phyloP scores from a whole-genome alignment of 2,329 filamentous ascomycete genomes.

The Aspergillus ibericus region DNA sequence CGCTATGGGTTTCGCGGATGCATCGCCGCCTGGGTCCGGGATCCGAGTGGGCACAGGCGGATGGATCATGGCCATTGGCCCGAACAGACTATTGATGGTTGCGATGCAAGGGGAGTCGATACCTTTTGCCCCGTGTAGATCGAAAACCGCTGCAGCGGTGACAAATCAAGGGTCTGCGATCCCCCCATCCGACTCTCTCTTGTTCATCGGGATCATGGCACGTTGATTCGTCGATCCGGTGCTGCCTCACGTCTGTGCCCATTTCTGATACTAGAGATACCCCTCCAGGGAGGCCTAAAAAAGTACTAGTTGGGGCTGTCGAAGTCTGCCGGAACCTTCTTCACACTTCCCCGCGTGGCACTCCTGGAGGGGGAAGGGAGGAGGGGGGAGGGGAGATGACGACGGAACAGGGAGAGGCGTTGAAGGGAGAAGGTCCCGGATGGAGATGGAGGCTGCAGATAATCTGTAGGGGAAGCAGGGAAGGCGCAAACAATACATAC shows the following conservation, averaged over 20 bases:
- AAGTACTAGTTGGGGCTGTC: constrained; percentile 12
- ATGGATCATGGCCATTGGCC: constrained; percentile 25
- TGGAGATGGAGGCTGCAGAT: constrained; percentile 10
- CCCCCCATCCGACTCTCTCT: constrained; percentile 12
- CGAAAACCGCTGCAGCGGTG: constrained; percentile 28
- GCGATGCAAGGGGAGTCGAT: constrained; percentile 38
- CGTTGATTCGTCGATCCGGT: constrained; percentile 34
- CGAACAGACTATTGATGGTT: constrained; percentile 29
- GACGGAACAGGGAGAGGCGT: not conserved
- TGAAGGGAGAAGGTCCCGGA: not conserved
- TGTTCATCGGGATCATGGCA: constrained; percentile 21
- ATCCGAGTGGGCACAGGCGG: constrained; percentile 1
- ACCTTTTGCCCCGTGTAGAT: constrained; percentile 35
- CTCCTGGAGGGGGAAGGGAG: constrained; percentile 11
- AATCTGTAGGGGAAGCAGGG: constrained; percentile 1
- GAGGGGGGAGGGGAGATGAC: constrained; percentile 6
- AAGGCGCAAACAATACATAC: not conserved
- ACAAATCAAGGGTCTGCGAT: constrained; percentile 38
- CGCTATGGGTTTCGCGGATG: constrained; percentile 6
- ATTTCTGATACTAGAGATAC: constrained; percentile 35
- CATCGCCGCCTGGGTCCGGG: not conserved
- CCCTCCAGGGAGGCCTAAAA: not conserved
- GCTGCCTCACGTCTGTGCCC: constrained; percentile 24
- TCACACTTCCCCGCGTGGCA: constrained; percentile 22
- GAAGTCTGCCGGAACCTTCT: constrained; percentile 25